Evolutionary conservation across 805 yeast genomes (phyloP), one percentile per base, ranked within the genome.

Genomic region (Ogataea pignaliae): DNA sequence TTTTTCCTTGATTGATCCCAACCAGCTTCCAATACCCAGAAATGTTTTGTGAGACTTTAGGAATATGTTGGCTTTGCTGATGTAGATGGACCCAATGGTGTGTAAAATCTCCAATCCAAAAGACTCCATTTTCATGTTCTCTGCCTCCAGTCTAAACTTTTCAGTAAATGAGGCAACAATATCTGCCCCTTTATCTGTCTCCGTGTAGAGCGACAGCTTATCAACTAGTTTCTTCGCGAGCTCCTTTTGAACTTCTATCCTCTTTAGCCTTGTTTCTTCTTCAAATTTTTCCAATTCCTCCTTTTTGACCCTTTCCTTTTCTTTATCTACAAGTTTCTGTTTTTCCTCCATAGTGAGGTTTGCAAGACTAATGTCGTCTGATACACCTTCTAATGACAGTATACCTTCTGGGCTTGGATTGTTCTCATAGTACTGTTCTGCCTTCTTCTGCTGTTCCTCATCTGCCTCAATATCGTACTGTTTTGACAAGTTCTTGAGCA

Each of bases 61-160:
- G 46, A 78, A 81, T 18, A 85, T 87, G 45, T 78, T 71, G 2
- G 95, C 95, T 58, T 88, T 88, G 31, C 76, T 71, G 44, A 73
- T 73, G 65, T 93, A 93, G 5, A 87, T 78, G 47, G 75, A 76
- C 15, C 98, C 97, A 48, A 93, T 84, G 15, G 91, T 70, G 52
- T 84, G 89, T 51, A 91, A 69, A 40, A 93, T 72, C 65, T 91
- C 96, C 40, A 91, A 66, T 12, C 99, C 99, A 68, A 93, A 93
- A 42, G 96, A 87, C 71, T 93, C 99, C 75, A 88, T 79, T 64
- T 93, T 93, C 60, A 93, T 70, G 48, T 85, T 85, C 53, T 85
- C 90, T 36, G 85, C 77, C 58, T 86, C 93, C 43, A 70, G 68
- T 34, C 68, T 64, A 28, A 86, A 68, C 52, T 79, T 79, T 11